Evolutionary conservation across 2,329 filamentous ascomycete genomes (phyloP).

Genomic region (Botrytis elliptica): DNA sequence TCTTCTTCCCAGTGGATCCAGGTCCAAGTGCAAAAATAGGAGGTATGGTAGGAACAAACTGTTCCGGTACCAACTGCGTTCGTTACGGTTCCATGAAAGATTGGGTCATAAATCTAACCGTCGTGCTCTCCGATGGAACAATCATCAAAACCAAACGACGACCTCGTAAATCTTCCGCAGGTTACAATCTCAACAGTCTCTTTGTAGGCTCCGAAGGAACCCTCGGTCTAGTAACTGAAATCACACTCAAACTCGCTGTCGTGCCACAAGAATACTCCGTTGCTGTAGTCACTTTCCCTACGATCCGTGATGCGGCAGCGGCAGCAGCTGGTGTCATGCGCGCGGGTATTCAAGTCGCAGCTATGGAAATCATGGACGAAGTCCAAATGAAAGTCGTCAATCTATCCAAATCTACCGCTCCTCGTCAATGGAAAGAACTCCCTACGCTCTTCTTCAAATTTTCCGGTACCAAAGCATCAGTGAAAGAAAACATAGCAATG

Average conservation of each 20-base stretch:
- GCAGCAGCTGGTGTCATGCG: constrained; percentile 76
- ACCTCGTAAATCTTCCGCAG: constrained; percentile 78
- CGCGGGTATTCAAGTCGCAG: constrained; percentile 43
- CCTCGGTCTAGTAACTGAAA: constrained; percentile 77
- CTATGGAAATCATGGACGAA: constrained; percentile 78
- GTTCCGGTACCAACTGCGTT: constrained; percentile 76
- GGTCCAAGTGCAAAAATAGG: constrained; percentile 69
- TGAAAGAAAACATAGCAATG: constrained; percentile 70
- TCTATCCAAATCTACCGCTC: constrained; percentile 65
- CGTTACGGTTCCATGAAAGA: constrained; percentile 86
- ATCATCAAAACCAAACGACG: constrained; percentile 75
- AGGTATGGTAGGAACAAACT: constrained; percentile 80
- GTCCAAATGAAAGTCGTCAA: constrained; percentile 85
- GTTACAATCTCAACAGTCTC: constrained; percentile 77
- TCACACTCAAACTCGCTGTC: constrained; percentile 75
- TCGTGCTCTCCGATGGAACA: constrained; percentile 75
- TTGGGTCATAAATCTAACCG: constrained; percentile 80
- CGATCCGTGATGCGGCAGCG: constrained; percentile 71
- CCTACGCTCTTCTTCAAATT: constrained; percentile 87
- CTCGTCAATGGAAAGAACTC: constrained; percentile 68
- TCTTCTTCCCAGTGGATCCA: constrained; percentile 91
- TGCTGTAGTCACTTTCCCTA: constrained; percentile 76
- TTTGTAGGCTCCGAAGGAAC: constrained; percentile 84
- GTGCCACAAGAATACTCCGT: constrained; percentile 75
- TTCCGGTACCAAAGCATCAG: constrained; percentile 73